These are phyloP conservation scores for Priceomyces melissophilus DNA, from an alignment of 805 yeast genomes.

Conservation along the genomic window DNA sequence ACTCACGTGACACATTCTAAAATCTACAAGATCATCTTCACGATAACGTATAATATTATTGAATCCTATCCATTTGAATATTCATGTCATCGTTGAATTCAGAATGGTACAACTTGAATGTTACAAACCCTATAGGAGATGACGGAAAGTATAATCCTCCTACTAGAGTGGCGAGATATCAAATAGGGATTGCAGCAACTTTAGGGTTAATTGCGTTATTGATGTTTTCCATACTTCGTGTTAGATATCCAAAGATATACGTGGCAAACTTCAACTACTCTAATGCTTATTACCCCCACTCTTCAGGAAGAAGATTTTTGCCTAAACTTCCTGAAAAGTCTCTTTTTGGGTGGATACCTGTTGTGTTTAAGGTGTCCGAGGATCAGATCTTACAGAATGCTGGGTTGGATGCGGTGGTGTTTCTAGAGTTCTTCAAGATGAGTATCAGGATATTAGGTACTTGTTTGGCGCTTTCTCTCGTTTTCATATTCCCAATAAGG, in stretches of 20 bases:
- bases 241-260: constrained; percentile 75
- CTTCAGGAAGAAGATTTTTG: constrained; percentile 45
- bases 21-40: too few relatives aligned
- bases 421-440: constrained; percentile 86
- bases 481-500: constrained; percentile 80
- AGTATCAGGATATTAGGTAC: constrained; percentile 64
- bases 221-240: constrained; percentile 66
- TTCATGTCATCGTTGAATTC: too few relatives aligned
- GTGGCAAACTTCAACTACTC: constrained; percentile 69
- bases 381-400: constrained; percentile 80
- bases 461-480: constrained; percentile 66
- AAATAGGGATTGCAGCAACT: constrained; percentile 62
- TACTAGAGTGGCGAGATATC: constrained; percentile 68
- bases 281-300: constrained; percentile 38
- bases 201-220: constrained; percentile 69
- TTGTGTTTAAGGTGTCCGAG: constrained; percentile 63
- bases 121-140: constrained; percentile 3
- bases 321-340: constrained; percentile 57
- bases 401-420: constrained; percentile 92
- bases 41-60: too few relatives aligned
- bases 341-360: constrained; percentile 78
- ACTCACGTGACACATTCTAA: too few relatives aligned
- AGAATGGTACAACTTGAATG: constrained; percentile 1
- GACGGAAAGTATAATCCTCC: constrained; percentile 12
- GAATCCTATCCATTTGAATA: too few relatives aligned